phyloP scores from a whole-genome alignment of 2,329 filamentous ascomycete genomes.

The Amauroascus verrucosus region DNA sequence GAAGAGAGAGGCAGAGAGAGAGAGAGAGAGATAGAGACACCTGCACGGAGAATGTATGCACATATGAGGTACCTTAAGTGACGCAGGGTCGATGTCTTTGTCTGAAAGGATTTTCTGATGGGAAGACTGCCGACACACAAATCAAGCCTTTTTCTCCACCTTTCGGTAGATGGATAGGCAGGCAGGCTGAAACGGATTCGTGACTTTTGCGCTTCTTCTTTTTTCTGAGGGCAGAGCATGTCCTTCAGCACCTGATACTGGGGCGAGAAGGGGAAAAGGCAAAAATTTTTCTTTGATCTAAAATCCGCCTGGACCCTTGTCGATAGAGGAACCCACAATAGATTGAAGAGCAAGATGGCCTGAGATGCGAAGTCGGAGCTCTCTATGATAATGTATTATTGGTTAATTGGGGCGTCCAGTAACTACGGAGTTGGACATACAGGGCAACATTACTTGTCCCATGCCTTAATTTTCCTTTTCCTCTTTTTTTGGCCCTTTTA shows the following conservation, averaged over 20 bases:
- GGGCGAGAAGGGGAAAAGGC: neutral
- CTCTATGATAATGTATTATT: neutral
- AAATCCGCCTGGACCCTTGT: conserved; percentile 1
- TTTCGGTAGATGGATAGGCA: neutral
- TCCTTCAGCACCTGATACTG: neutral
- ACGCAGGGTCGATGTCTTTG: conserved; percentile 4
- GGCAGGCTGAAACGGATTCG: conserved; percentile 1
- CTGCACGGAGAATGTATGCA: no score
- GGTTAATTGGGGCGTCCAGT: neutral
- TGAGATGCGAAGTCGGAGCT: neutral
- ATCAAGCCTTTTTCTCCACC: conserved; percentile 8
- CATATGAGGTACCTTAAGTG: no score
- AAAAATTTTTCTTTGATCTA: neutral
- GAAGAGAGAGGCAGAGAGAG: no score
- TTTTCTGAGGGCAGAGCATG: neutral
- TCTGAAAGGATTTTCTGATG: neutral
- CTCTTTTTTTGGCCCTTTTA: no score
- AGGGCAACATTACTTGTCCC: no score
- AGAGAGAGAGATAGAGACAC: no score
- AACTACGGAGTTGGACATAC: neutral
- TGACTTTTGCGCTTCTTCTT: neutral
- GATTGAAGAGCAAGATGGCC: neutral
- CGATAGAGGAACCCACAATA: neutral
- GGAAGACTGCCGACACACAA: neutral
- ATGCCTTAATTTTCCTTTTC: no score